Conservation (phyloP, 192 early-diverging fungal species). For the Backusella luteola region DNA sequence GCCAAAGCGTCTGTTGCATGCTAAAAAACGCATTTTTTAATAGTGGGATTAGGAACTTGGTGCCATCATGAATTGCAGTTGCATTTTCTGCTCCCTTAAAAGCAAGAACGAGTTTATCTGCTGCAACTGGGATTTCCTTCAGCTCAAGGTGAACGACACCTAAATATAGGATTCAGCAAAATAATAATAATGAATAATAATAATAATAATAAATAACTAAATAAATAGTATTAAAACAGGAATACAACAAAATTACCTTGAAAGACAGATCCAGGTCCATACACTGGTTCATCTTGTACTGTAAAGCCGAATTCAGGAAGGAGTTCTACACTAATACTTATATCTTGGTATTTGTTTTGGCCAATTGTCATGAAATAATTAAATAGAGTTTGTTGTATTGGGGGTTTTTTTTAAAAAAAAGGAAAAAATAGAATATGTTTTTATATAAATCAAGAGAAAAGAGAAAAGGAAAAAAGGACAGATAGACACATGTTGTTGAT, state of each 20-base stretch:
- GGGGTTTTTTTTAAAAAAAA: not conserved
- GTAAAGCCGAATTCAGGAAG: slow-evolving; percentile 21
- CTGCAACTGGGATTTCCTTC: slow-evolving; percentile 6
- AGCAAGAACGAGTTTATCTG: slow-evolving; percentile 11
- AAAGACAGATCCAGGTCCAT: slow-evolving; percentile 29
- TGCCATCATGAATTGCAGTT: not conserved
- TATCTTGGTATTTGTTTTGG: not conserved
- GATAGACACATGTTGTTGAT: not conserved
- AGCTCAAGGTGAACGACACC: slow-evolving; percentile 13
- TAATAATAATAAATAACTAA: too few species aligned
- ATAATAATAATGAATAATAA: too few species aligned
- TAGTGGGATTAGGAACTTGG: not conserved
- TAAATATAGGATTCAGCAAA: not conserved
- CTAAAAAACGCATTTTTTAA: slow-evolving; percentile 19
- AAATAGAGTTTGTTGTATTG: not conserved
- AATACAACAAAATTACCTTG: slow-evolving; percentile 16
- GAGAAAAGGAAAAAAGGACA: not conserved
- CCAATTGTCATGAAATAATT: slow-evolving; percentile 18
- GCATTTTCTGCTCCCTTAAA: slow-evolving; percentile 5
- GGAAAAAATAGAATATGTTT: not conserved
- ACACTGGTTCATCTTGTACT: slow-evolving; percentile 23
- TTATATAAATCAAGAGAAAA: not conserved
- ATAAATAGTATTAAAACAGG: not conserved
- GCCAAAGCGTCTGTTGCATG: slow-evolving; percentile 19
- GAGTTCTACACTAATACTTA: slow-evolving; percentile 9